Evolutionary conservation across 495 filamentous ascomycete species (phyloP), one percentile per base, ranked within the genome.

Genomic region (Penicillium flavigenum): DNA sequence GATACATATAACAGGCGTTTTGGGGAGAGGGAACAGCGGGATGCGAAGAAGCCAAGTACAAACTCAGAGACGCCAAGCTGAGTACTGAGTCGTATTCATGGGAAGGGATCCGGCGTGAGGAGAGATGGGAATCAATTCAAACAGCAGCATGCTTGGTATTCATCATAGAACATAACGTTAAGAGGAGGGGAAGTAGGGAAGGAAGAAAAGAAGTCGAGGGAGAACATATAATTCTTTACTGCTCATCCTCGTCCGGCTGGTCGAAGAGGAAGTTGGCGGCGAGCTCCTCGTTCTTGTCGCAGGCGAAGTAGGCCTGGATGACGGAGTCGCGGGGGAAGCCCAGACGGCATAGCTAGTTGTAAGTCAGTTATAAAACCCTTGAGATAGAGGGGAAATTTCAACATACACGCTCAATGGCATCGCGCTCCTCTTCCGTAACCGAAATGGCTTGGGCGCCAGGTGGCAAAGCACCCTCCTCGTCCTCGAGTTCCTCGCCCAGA

Each of bases 221-320:
- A 58, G 59, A 56, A 57, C 57, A 36, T 46, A 55, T 43, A 42
- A 36, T 48, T 46, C 47, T 57, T 71, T 75, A 71, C 51, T 88
- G 82, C 53, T 91, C 88, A 34, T 88, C 87, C 29, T 98, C 94
- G 57, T 94, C 91, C 1, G 92, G 92, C 70, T 97, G 91, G 62
- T 98, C 94, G 67, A 98, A 98, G 51, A 98, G 79, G 75, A 97
- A 97, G 69, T 98, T 98, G 31, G 94, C 94, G 4, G 94, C 92
- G 36, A 98, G 79, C 70, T 98, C 94, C 73, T 98, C 94, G 72
- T 98, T 97, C 81, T 98, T 98, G 74, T 98, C 94, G 72, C 94
- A 98, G 7, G 94, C 94, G 70, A 98, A 98, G 77, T 98, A 98
- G 12, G 94, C 94, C 77, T 98, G 94, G 68, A 98, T 96, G 43